phyloP scores from a whole-genome alignment of 163 green algal genomes.

The Volvox carteri region DNA sequence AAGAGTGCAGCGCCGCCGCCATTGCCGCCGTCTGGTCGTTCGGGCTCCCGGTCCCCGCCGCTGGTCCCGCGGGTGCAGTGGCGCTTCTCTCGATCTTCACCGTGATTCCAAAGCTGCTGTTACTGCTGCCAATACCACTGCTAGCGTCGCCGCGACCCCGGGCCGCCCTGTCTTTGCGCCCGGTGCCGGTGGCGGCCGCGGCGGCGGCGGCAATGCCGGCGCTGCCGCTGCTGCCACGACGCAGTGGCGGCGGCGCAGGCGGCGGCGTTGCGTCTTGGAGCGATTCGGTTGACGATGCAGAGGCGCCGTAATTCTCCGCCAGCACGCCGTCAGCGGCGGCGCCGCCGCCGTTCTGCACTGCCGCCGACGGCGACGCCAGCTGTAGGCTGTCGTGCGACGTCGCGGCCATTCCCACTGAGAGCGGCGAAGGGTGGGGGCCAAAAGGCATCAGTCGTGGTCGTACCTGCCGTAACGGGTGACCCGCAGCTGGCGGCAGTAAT shows the following conservation, averaged over 20 bases:
- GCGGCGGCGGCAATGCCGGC: background rate
- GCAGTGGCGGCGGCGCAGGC: background rate
- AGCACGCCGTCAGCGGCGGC: background rate
- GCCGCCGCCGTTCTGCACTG: too few species aligned
- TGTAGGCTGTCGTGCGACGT: background rate
- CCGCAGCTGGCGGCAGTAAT: background rate
- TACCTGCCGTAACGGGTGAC: background rate
- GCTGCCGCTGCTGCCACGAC: background rate
- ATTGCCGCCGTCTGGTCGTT: background rate
- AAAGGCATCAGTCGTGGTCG: background rate
- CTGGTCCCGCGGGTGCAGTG: background rate
- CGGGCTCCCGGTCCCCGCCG: background rate
- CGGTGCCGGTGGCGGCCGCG: background rate
- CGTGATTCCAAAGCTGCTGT: constrained; percentile 2
- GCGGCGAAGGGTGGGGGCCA: background rate
- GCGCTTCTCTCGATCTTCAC: background rate
- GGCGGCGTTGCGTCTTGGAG: background rate
- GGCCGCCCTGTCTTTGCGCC: background rate
- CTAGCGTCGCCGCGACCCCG: background rate
- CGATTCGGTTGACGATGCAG: background rate
- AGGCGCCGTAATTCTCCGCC: background rate
- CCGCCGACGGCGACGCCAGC: background rate
- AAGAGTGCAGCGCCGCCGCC: background rate
- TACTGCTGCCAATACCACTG: background rate
- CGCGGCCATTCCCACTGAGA: background rate